These are phyloP conservation scores for Ophiocordyceps camponoti-rufipedis DNA, from an alignment of 2,329 filamentous ascomycete species.

Conservation along the genomic window DNA sequence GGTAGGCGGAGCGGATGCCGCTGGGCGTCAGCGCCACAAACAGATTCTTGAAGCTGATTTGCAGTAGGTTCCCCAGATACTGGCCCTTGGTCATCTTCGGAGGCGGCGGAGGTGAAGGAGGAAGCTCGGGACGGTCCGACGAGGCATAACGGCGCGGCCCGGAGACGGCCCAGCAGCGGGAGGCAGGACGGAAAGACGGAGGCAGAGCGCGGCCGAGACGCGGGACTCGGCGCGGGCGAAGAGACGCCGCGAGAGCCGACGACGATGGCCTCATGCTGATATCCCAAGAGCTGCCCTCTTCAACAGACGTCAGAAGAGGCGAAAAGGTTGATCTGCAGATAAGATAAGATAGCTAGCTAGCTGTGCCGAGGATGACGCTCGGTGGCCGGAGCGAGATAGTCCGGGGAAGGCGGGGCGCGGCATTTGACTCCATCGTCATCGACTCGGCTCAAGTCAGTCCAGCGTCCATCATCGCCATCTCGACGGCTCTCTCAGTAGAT, in stretches of 20 bases:
- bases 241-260: too few relatives aligned
- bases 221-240: too few relatives aligned
- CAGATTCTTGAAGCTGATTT: constrained; percentile 16
- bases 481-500: not conserved
- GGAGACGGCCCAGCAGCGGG: too few relatives aligned
- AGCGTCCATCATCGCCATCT: not conserved
- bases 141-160: too few relatives aligned
- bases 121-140: not conserved
- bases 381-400: not conserved
- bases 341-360: not conserved
- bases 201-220: too few relatives aligned
- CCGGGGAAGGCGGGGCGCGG: not conserved
- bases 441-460: not conserved
- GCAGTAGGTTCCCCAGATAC: constrained; percentile 12
- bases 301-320: too few relatives aligned
- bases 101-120: constrained; percentile 4
- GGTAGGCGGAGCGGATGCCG: constrained; percentile 16
- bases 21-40: constrained; percentile 15
- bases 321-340: not conserved
- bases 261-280: too few relatives aligned
- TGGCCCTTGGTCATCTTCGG: constrained; percentile 15
- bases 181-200: too few relatives aligned
- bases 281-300: too few relatives aligned
- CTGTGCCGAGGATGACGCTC: too few relatives aligned
- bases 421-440: not conserved